Percentiles rank a stretch among this genome's conserved stretches.
phyloP scores from a whole-genome alignment of 306 rosid species.

The Bauhinia variegata region DNA sequence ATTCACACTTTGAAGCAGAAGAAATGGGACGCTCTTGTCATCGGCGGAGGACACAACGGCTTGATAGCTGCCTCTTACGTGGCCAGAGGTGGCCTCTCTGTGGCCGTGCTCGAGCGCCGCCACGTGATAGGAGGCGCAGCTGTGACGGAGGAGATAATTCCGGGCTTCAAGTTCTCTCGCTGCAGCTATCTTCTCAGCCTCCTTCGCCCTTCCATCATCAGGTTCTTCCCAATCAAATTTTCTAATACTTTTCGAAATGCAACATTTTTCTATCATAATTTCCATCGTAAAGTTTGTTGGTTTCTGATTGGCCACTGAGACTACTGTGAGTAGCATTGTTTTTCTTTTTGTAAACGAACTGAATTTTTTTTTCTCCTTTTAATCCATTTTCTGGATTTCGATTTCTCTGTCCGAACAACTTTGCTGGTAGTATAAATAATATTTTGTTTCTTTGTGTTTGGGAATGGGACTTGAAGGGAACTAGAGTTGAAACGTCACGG shows the following conservation, averaged over 20 bases:
- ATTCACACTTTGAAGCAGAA: constrained; percentile 40
- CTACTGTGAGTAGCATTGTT: no score
- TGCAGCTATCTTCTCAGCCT: constrained; percentile 41
- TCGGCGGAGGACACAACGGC: constrained; percentile 83
- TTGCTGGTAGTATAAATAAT: not conserved
- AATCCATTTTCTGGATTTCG: no score
- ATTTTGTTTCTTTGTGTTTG: not conserved
- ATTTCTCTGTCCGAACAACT: no score
- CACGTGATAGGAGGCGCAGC: constrained; percentile 31
- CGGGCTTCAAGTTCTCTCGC: constrained; percentile 34
- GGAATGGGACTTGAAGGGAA: constrained; percentile 46
- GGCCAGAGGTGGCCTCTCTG: constrained; percentile 69
- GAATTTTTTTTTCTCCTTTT: no score
- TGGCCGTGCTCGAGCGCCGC: constrained; percentile 69
- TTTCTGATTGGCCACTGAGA: not conserved
- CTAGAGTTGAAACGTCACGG: constrained; percentile 68
- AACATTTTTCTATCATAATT: not conserved
- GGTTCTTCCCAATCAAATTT: not conserved
- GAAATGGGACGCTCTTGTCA: constrained; percentile 73
- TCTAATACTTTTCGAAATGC: not conserved
- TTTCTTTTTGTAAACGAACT: no score
- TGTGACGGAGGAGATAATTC: constrained; percentile 31
- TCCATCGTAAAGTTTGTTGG: not conserved
- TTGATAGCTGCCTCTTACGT: constrained; percentile 67
- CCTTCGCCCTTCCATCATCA: constrained; percentile 37